Base-by-base conservation (phyloP, 768 basidiomycete genomes). In the Candolleomyces efflorescens region DNA sequence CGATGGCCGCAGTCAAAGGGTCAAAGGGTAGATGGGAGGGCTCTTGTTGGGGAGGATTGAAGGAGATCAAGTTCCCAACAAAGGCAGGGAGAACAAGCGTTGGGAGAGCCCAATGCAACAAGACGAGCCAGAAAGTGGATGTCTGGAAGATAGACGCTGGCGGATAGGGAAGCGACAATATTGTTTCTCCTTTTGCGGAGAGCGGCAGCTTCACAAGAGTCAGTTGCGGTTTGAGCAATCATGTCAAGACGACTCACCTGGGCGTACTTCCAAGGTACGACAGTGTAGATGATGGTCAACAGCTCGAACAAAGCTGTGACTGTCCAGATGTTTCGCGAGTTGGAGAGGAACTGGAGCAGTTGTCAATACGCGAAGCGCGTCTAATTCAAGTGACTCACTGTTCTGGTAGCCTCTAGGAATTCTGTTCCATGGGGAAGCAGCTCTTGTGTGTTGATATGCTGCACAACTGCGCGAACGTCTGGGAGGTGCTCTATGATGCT, bases 91-190 rank as follows among this genome's bases (percentile, higher is more conserved):
- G 62, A 43, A 89, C 54, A 36, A 89, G 59, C 13, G 85, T 76
- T 3, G 87, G 87, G 43, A 87, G 63, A 26, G 75, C 74, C 87
- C 87, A 89, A 63, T 87, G 82, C 6, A 81, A 60, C 11, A 89
- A 68, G 39, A 82, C 77, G 27, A 71, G 68, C 80, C 82, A 84
- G 56, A 86, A 81, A 2, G 75, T 73, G 15, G 64, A 63, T 10
- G 77, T 75, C 52, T 74, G 72, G 68, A 87, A 78, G 11, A 73
- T 73, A 45, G 59, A 58, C 7, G 72, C 59, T 0, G 83, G 83
- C 3, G 84, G 80, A 60, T 84, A 86, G n/a, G 70, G 68, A 39
- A 85, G 48, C 11, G 67, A 61, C 9, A 77, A 10, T 13, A 65
- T 50, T 22, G 64, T 39, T 6, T 64, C 63, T 39, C 56, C 61